A percentile compares a stretch with the other conserved stretches of the same genome.
These are phyloP conservation scores for Pseudopyricularia cyperi DNA, from an alignment of 2,329 filamentous ascomycete species.

Conservation along the genomic window DNA sequence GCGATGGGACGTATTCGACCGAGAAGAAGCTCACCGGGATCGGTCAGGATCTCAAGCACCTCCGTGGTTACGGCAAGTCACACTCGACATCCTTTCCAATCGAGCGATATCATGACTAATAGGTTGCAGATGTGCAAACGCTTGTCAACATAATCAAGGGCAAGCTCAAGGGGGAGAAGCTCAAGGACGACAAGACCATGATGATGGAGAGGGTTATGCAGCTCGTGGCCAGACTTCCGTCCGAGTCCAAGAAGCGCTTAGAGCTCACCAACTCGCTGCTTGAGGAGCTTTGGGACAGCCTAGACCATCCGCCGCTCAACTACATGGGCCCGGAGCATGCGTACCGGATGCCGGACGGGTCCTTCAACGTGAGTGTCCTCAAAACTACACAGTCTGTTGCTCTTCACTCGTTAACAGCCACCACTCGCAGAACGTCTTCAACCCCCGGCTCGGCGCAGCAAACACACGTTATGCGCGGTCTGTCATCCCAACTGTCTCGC, in stretches of 20 bases:
- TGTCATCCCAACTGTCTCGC: constrained; percentile 42
- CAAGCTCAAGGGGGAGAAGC: constrained; percentile 48
- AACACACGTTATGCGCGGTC: constrained; percentile 55
- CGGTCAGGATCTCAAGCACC: constrained; percentile 41
- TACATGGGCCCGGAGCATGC: constrained; percentile 49
- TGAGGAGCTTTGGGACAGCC: constrained; percentile 54
- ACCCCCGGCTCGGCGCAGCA: constrained; percentile 53
- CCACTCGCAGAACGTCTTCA: constrained; percentile 48
- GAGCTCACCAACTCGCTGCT: constrained; percentile 57
- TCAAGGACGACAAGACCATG: constrained; percentile 64
- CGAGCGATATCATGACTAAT: constrained; percentile 4
- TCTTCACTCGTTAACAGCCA: not conserved
- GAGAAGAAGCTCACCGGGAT: constrained; percentile 36
- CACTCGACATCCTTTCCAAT: too few species aligned
- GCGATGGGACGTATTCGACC: constrained; percentile 45
- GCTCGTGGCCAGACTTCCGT: constrained; percentile 52
- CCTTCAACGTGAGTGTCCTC: constrained; percentile 39
- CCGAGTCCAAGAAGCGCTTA: constrained; percentile 45
- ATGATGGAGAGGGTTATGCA: constrained; percentile 63
- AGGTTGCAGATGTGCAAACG: constrained; percentile 45
- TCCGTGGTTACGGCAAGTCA: constrained; percentile 32
- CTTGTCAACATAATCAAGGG: constrained; percentile 45
- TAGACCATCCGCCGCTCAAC: constrained; percentile 60
- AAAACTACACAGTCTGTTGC: not conserved
- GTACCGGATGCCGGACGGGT: constrained; percentile 59